Evolutionary conservation across 1,284 basidiomycete genomes (phyloP).

Genomic region (Rhodofomes roseus): DNA sequence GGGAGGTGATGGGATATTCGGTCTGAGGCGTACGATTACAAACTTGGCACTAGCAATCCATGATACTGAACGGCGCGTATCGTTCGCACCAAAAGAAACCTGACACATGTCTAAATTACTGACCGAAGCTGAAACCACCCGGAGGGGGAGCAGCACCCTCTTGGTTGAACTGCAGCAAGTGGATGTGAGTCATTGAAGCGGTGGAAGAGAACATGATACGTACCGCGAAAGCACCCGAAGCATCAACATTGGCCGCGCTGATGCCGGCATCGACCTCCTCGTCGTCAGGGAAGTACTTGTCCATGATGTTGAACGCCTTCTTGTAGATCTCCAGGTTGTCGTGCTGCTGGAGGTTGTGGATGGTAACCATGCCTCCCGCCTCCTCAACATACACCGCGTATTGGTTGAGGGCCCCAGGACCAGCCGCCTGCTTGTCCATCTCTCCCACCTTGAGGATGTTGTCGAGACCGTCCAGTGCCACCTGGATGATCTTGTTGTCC

Average conservation of each 20-base stretch:
- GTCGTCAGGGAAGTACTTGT: slow-evolving; percentile 90
- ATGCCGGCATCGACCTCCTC: slow-evolving; percentile 82
- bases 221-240: slow-evolving; percentile 88
- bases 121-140: slow-evolving; percentile 91
- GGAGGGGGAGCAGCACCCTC: slow-evolving; percentile 85
- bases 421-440: slow-evolving; percentile 85
- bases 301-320: slow-evolving; percentile 99
- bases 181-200: neutral
- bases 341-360: slow-evolving; percentile 99
- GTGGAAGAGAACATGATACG: slow-evolving; percentile 30
- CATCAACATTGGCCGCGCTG: slow-evolving; percentile 79
- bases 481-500: slow-evolving; percentile 99
- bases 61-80: neutral
- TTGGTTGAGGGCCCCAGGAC: slow-evolving; percentile 85
- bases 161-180: slow-evolving; percentile 62
- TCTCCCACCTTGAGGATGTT: slow-evolving; percentile 99
- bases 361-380: slow-evolving; percentile 97
- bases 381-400: slow-evolving; percentile 97
- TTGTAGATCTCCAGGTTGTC: slow-evolving; percentile 99
- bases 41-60: slow-evolving; percentile 1
- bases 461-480: slow-evolving; percentile 94
- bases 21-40: slow-evolving; percentile 1
- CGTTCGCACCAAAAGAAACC: neutral
- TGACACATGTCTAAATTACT: slow-evolving; percentile 16
- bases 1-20: neutral